A percentile compares a stretch with the other conserved stretches of the same genome.
Conservation (phyloP, 352 stramenopile species). For the Pelagophyceae sp. region DNA sequence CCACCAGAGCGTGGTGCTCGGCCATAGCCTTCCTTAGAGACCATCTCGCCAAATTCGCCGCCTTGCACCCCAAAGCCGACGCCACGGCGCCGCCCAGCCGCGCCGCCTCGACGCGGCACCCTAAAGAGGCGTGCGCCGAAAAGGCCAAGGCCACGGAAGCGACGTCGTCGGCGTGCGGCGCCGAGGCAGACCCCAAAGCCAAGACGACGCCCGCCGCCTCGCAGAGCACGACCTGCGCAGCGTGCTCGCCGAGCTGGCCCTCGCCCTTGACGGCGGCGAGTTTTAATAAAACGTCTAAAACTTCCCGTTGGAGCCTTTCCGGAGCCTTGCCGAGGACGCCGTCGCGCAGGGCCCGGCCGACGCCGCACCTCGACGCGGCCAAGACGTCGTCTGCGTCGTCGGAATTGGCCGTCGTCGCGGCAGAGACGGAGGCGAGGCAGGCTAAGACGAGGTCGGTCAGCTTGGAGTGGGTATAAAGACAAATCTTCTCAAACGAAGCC, state of each 20-base stretch:
- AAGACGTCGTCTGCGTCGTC: neutral
- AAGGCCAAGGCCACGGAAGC: neutral
- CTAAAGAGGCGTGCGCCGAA: neutral
- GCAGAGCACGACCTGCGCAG: neutral
- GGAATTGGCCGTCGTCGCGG: neutral
- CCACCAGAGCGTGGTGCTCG: constrained; percentile 5
- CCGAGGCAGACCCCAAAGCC: neutral
- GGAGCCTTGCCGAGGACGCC: neutral
- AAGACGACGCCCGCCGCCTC: neutral
- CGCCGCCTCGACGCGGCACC: neutral
- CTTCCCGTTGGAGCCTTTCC: neutral
- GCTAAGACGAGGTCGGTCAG: neutral
- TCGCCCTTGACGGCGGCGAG: neutral
- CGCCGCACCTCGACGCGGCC: neutral
- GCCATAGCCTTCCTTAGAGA: neutral
- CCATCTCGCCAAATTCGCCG: neutral
- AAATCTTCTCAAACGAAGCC: no score
- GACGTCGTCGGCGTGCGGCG: neutral
- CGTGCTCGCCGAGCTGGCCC: neutral
- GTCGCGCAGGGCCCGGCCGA: neutral
- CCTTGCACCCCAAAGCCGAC: neutral
- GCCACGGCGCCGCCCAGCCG: neutral
- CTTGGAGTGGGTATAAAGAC: no score
- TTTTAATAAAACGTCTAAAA: neutral
- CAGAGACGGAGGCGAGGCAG: no score